Conservation (phyloP, 2,329 filamentous ascomycete genomes). For the Ilyonectria destructans region DNA sequence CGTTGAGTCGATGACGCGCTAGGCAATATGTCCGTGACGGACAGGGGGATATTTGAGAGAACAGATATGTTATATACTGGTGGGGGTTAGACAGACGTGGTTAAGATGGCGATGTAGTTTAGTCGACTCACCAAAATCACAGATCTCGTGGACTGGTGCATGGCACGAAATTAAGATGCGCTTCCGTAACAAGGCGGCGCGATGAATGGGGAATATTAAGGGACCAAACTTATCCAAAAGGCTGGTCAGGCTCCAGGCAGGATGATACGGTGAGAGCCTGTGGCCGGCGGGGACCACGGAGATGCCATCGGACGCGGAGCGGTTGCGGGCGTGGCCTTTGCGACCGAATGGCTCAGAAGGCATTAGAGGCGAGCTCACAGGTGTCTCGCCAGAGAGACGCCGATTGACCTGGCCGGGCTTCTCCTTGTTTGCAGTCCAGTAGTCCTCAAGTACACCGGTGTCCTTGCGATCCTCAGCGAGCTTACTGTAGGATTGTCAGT, state of each 20-base stretch:
- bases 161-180: conserved; percentile 90
- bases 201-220: conserved; percentile 90
- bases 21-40: conserved; percentile 80
- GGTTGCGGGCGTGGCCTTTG: conserved; percentile 68
- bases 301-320: conserved; percentile 75
- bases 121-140: conserved; percentile 83
- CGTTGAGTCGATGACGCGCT: conserved; percentile 74
- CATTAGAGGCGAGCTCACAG: conserved; percentile 67
- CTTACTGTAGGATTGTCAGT: conserved; percentile 59
- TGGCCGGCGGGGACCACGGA: conserved; percentile 74
- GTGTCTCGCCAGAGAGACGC: conserved; percentile 61
- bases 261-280: conserved; percentile 84
- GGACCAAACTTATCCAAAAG: conserved; percentile 91
- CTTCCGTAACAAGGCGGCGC: conserved; percentile 88
- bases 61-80: conserved; percentile 95
- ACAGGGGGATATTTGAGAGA: conserved; percentile 87
- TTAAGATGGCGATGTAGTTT: background rate
- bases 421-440: conserved; percentile 77
- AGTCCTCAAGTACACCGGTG: conserved; percentile 79
- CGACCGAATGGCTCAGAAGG: conserved; percentile 51
- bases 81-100: conserved; percentile 41
- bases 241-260: conserved; percentile 84
- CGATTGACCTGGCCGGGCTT: conserved; percentile 55
- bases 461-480: conserved; percentile 78
- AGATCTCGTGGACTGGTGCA: conserved; percentile 87